These are phyloP conservation scores for Gossypium rotundifolium DNA, from an alignment of 345 rosid species.

Conservation along the genomic window DNA sequence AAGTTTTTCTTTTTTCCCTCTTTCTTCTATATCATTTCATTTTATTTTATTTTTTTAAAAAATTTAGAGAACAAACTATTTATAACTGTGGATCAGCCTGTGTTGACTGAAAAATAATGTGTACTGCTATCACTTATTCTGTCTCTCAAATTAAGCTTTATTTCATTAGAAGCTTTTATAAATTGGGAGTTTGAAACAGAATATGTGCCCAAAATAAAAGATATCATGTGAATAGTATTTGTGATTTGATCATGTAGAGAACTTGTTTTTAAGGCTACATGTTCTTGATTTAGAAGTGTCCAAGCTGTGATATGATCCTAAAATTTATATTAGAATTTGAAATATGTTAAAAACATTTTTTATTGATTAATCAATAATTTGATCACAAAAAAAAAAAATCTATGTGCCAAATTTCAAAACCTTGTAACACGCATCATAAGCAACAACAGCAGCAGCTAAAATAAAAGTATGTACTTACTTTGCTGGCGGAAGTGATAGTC, in stretches of 20 bases:
- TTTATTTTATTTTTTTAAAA: conserved; percentile 23
- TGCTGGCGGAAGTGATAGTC: too few species aligned
- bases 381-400: too few species aligned
- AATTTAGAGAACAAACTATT: conserved; percentile 18
- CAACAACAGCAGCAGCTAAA: too few species aligned
- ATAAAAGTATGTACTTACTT: too few species aligned
- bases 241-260: not conserved
- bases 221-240: not conserved
- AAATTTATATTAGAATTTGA: too few species aligned
- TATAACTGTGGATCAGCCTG: conserved; percentile 24
- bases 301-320: too few species aligned
- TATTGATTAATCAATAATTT: too few species aligned
- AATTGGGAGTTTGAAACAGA: not conserved
- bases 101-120: conserved; percentile 29
- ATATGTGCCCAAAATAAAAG: not conserved
- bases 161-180: not conserved
- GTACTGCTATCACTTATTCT: conserved; percentile 18
- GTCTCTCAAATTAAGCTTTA: conserved; percentile 12
- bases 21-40: conserved; percentile 3
- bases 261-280: not conserved
- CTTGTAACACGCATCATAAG: too few species aligned
- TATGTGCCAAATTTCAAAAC: too few species aligned
- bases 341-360: too few species aligned
- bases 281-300: too few species aligned
- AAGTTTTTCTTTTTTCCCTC: conserved; percentile 14